phyloP scores from a whole-genome alignment of 1,284 basidiomycete species.

The Cystobasidium sp. region DNA sequence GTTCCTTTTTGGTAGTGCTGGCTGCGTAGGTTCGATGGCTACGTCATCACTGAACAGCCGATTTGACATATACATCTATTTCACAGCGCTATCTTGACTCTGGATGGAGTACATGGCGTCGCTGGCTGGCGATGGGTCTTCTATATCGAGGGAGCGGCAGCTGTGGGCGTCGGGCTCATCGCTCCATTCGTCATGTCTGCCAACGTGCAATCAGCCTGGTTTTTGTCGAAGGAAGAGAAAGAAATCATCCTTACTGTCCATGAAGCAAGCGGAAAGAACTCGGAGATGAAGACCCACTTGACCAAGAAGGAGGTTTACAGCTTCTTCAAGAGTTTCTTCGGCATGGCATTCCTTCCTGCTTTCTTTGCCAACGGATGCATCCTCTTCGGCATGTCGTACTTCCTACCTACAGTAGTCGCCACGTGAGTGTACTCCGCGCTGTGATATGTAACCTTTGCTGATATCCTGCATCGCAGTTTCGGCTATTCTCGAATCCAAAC shows the following conservation, averaged over 20 bases:
- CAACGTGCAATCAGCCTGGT: constrained; percentile 5
- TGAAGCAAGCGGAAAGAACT: constrained; percentile 13
- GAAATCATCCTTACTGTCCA: constrained; percentile 17
- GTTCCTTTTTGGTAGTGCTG: not conserved
- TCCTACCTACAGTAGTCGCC: constrained; percentile 16
- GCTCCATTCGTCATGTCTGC: constrained; percentile 22
- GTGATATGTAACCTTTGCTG: not conserved
- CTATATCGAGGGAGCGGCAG: constrained; percentile 20
- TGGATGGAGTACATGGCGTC: constrained; percentile 18
- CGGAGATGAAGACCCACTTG: constrained; percentile 3
- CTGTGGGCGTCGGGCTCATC: constrained; percentile 13
- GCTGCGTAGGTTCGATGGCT: constrained; percentile 3
- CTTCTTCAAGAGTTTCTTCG: constrained; percentile 30
- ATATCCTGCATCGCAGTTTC: not conserved
- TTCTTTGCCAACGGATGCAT: constrained; percentile 20
- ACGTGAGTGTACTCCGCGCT: not conserved
- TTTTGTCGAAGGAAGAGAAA: constrained; percentile 13
- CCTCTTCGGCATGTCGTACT: constrained; percentile 26
- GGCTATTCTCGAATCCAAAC: constrained; percentile 17
- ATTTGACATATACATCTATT: not conserved
- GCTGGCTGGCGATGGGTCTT: constrained; percentile 23
- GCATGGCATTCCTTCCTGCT: not conserved
- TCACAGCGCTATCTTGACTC: constrained; percentile 13
- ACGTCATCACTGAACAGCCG: not conserved
- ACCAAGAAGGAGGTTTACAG: constrained; percentile 9